Percentiles rank a stretch among this genome's conserved stretches.
These are phyloP conservation scores for Podaxis pistillaris DNA, from an alignment of 768 basidiomycete genomes.

Conservation along the genomic window DNA sequence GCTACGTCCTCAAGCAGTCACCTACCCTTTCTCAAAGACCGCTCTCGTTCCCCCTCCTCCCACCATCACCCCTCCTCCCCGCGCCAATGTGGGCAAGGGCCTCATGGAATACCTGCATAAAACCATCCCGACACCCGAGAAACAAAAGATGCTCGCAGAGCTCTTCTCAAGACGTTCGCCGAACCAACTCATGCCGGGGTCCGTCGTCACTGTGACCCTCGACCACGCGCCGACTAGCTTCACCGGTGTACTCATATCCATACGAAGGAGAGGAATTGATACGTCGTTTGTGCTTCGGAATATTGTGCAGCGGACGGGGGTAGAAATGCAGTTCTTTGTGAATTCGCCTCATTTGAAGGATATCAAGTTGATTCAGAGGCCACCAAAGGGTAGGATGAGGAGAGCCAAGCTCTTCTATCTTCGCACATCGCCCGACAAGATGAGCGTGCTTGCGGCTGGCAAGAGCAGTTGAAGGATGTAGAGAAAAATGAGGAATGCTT, in stretches of 20 bases:
- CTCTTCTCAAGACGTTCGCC: constrained; percentile 74
- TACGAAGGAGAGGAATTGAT: constrained; percentile 81
- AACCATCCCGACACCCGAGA: constrained; percentile 63
- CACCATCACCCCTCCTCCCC: constrained; percentile 37
- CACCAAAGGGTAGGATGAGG: constrained; percentile 61
- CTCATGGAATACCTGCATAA: constrained; percentile 74
- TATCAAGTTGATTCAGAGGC: constrained; percentile 73
- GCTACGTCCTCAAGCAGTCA: constrained; percentile 12
- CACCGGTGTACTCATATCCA: constrained; percentile 83
- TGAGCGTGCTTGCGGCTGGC: constrained; percentile 65
- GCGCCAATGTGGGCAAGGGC: constrained; percentile 67
- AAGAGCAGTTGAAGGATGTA: constrained; percentile 19
- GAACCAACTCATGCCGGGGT: constrained; percentile 72
- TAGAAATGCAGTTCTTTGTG: constrained; percentile 90
- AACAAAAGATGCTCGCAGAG: constrained; percentile 62
- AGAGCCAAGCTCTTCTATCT: constrained; percentile 84
- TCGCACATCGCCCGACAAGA: constrained; percentile 80
- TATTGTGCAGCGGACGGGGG: constrained; percentile 85
- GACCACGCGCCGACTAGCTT: constrained; percentile 80
- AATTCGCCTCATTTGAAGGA: constrained; percentile 86
- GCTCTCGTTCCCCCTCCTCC: constrained; percentile 54
- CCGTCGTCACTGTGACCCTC: constrained; percentile 79
- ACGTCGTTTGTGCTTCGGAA: constrained; percentile 90
- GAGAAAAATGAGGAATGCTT: neutral
- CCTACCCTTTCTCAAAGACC: constrained; percentile 75